phyloP scores from a whole-genome alignment of 2,329 filamentous ascomycete species.

The Ophiostoma populinum region DNA sequence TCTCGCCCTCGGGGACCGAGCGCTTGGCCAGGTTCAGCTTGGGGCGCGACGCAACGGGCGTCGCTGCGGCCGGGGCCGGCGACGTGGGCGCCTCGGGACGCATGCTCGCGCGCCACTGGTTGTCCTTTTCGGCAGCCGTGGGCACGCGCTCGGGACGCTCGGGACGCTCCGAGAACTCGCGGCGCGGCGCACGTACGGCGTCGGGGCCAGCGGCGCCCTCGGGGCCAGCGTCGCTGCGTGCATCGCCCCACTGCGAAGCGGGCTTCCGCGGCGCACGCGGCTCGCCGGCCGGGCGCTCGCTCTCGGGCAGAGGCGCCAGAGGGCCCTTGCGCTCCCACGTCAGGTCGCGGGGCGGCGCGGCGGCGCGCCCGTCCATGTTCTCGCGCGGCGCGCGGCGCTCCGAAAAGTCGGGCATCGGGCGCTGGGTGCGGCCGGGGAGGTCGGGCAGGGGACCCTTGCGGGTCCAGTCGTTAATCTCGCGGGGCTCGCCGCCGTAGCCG shows the following conservation, averaged over 20 bases:
- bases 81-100: conserved; percentile 71
- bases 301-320: conserved; percentile 49
- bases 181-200: conserved; percentile 61
- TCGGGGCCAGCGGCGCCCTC: conserved; percentile 31
- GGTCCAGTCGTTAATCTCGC: conserved; percentile 80
- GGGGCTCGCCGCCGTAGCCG: conserved; percentile 47
- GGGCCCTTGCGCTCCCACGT: conserved; percentile 92
- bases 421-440: conserved; percentile 22
- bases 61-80: conserved; percentile 32
- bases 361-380: conserved; percentile 48
- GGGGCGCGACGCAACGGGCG: conserved; percentile 44
- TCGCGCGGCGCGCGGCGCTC: conserved; percentile 56
- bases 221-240: conserved; percentile 20
- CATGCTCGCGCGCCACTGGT: conserved; percentile 85
- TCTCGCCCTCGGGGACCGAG: conserved; percentile 60
- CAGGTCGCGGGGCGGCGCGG: conserved; percentile 58
- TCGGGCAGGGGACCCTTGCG: conserved; percentile 58
- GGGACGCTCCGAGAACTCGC: conserved; percentile 46
- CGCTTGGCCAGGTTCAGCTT: conserved; percentile 80
- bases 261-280: conserved; percentile 44
- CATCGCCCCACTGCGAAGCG: conserved; percentile 63
- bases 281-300: conserved; percentile 26
- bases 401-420: conserved; percentile 31
- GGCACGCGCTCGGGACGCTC: conserved; percentile 43
- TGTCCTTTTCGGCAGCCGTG: conserved; percentile 83